Evolutionary conservation across 2,329 filamentous ascomycete genomes (phyloP), one percentile per base, ranked within the genome.

Genomic region (Colletotrichum endophyticum): DNA sequence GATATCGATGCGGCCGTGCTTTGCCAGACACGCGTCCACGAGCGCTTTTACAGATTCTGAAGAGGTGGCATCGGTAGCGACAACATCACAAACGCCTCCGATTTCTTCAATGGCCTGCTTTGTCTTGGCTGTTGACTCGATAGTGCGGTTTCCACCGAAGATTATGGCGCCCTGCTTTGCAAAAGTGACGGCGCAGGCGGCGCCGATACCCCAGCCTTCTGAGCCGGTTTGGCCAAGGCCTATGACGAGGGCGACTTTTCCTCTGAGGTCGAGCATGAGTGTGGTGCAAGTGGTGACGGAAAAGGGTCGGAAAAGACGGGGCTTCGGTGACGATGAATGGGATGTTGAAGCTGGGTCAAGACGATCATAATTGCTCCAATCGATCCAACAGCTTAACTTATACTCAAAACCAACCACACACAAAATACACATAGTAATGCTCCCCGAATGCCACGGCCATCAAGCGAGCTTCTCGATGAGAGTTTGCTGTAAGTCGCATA

Each of bases 1-100:
- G 27, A 93, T 89, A 77, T 93, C 91, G 70, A 92, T 89, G 8
- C 89, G 86, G 11, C 90, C 90, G 76, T 92, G 87, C 53, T 87
- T 88, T 0, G 84, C 80, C 22, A 91, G 79, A 61, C 90, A 92
- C 0, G 87, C 86, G 39, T 90, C 86, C 5, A 93, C 87, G 0
- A 92, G 86, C 0, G 81, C 80, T 77, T 90, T 88, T 80, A 92
- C 90, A 19, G 89, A 89, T 0, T 82, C 80, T 0, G 88, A 86
- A 8, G 88, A 87, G 0, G 90, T 92, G 3, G 91, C 91, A 78
- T 93, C 84, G 16, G 85, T 85, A 8, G 81, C 84, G 80, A 90
- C 82, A 6, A 89, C 80, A 13, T 85, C 81, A 75, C 85, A 87
- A 9, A 77, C 74, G 3, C 84, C 83, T 2, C 81, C 83, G 4